These are phyloP conservation scores for Colletotrichum echinochloae DNA, from an alignment of 2,329 filamentous ascomycete genomes.

Conservation along the genomic window DNA sequence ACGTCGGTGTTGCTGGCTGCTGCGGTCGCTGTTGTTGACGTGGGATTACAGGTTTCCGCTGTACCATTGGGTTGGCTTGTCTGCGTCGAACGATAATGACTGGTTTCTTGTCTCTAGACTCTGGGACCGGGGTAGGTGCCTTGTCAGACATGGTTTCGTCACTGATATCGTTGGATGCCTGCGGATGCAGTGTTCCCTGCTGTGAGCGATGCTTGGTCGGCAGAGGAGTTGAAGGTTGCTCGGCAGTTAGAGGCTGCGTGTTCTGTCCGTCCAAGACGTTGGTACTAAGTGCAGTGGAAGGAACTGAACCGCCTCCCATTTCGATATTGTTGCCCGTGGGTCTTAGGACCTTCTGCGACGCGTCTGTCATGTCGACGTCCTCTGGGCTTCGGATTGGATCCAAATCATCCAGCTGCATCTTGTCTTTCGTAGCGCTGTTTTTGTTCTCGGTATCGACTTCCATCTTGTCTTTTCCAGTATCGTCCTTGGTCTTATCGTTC, in stretches of 20 bases:
- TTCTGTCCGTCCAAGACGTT: not conserved
- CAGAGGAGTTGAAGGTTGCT: not conserved
- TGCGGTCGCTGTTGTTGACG: not conserved
- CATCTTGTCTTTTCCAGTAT: not conserved
- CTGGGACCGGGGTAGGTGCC: not conserved
- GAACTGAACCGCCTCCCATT: not conserved
- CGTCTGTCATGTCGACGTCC: not conserved
- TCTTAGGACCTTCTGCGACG: not conserved
- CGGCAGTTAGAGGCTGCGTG: not conserved
- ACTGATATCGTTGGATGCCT: not conserved
- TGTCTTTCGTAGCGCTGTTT: not conserved
- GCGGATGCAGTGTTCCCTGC: not conserved
- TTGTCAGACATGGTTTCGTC: not conserved
- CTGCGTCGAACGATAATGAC: not conserved
- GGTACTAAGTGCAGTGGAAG: not conserved
- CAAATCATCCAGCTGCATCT: not conserved
- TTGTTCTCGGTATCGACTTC: not conserved
- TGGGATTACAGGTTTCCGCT: not conserved
- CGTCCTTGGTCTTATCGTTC: not conserved
- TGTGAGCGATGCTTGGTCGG: not conserved
- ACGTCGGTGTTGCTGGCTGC: not conserved
- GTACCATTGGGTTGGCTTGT: not conserved
- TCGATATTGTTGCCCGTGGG: not conserved
- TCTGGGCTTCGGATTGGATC: not conserved
- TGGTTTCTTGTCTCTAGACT: not conserved